Evolutionary conservation across 2,329 filamentous ascomycete species (phyloP).

Genomic region (Sclerotinia spermophila): DNA sequence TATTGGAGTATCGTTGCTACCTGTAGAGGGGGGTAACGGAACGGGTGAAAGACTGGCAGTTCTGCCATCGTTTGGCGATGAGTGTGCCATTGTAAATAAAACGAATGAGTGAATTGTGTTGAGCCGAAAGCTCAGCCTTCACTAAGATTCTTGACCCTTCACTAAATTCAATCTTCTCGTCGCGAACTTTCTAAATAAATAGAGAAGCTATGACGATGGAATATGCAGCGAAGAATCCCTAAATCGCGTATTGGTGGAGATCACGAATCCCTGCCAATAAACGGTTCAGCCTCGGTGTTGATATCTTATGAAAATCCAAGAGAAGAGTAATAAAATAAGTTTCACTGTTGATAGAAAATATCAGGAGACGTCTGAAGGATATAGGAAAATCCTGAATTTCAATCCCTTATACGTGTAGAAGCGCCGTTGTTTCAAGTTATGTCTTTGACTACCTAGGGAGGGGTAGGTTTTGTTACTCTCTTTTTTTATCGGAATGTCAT

Average conservation of each 20-base stretch:
- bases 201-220: slow-evolving; percentile 17
- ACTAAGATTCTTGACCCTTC: slow-evolving; percentile 6
- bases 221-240: background rate
- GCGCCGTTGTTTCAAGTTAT: slow-evolving; percentile 4
- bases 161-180: background rate
- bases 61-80: slow-evolving; percentile 19
- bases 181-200: background rate
- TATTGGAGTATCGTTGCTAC: slow-evolving; percentile 24
- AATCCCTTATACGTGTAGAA: background rate
- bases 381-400: background rate
- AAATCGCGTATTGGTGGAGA: background rate
- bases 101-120: background rate
- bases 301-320: background rate
- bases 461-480: background rate
- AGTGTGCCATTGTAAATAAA: slow-evolving; percentile 17
- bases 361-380: background rate
- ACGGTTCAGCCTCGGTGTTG: slow-evolving; percentile 3
- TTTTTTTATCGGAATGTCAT: background rate
- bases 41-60: slow-evolving; percentile 19
- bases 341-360: background rate
- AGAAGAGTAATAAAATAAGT: background rate
- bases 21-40: slow-evolving; percentile 25
- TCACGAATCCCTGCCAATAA: slow-evolving; percentile 10
- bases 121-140: slow-evolving; percentile 18
- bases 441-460: background rate